Percentiles rank a stretch among this genome's conserved stretches.
phyloP scores from a whole-genome alignment of 305 asterid species.

The Coffea humblotiana region DNA sequence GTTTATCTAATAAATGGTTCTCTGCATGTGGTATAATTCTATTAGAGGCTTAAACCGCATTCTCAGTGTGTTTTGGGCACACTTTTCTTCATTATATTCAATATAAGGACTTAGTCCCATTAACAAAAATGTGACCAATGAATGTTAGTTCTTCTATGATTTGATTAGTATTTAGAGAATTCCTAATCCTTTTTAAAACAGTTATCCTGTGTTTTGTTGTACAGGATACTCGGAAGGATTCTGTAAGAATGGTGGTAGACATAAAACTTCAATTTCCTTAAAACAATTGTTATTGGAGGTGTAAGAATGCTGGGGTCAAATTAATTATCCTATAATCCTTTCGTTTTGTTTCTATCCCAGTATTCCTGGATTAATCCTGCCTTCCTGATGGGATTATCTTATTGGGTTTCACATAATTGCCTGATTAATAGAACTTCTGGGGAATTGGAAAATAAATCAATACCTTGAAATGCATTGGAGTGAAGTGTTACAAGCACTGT shows the following conservation, averaged over 20 bases:
- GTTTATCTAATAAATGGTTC: neutral
- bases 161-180: neutral
- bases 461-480: too few relatives aligned
- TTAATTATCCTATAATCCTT: neutral
- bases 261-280: neutral
- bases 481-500: neutral
- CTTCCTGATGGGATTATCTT: too few relatives aligned
- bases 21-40: neutral
- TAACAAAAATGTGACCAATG: too few relatives aligned
- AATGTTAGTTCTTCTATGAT: too few relatives aligned
- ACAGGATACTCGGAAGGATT: neutral
- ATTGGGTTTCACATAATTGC: neutral
- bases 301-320: neutral
- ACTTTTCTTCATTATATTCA: neutral
- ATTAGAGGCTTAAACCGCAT: neutral
- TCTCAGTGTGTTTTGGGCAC: neutral
- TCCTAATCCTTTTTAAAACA: neutral
- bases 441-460: too few relatives aligned
- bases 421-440: too few relatives aligned
- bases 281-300: neutral
- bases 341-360: too few relatives aligned
- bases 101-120: too few relatives aligned
- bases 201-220: neutral
- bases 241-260: neutral
- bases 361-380: too few relatives aligned